phyloP scores from a whole-genome alignment of 768 basidiomycete species.

The Tremella fuciformis region DNA sequence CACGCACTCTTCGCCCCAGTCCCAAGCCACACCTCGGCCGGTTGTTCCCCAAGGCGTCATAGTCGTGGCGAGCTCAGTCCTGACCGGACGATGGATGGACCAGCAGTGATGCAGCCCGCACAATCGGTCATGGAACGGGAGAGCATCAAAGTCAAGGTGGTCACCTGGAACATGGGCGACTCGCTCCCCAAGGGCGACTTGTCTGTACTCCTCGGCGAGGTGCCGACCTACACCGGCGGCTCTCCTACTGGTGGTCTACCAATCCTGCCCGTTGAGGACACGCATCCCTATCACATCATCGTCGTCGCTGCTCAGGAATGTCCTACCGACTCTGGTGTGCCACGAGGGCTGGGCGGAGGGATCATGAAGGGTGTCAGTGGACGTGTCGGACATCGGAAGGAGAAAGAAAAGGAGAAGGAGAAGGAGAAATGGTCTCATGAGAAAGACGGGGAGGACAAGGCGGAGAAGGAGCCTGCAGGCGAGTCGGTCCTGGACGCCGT shows the following conservation, averaged over 20 bases:
- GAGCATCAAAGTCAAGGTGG: conserved; percentile 47
- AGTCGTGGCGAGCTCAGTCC: neutral
- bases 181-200: conserved; percentile 51
- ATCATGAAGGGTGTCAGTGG: conserved; percentile 48
- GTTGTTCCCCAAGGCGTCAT: neutral
- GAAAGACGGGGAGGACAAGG: conserved; percentile 32
- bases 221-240: conserved; percentile 35
- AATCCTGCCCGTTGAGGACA: conserved; percentile 32
- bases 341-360: conserved; percentile 48
- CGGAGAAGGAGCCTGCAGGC: conserved; percentile 13
- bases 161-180: conserved; percentile 52
- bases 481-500: neutral
- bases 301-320: conserved; percentile 51
- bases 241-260: conserved; percentile 20
- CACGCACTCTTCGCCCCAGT: conserved; percentile 22
- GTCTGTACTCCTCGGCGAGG: conserved; percentile 39
- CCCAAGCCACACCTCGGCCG: neutral
- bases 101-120: conserved; percentile 5
- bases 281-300: conserved; percentile 50
- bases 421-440: conserved; percentile 39
- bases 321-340: conserved; percentile 48
- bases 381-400: conserved; percentile 24
- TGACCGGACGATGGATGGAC: neutral
- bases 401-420: conserved; percentile 36
- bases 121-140: conserved; percentile 25